Percentiles rank a stretch among this genome's conserved stretches.
phyloP scores from a whole-genome alignment of 2,329 filamentous ascomycete genomes.

The Penicillium thymicola region DNA sequence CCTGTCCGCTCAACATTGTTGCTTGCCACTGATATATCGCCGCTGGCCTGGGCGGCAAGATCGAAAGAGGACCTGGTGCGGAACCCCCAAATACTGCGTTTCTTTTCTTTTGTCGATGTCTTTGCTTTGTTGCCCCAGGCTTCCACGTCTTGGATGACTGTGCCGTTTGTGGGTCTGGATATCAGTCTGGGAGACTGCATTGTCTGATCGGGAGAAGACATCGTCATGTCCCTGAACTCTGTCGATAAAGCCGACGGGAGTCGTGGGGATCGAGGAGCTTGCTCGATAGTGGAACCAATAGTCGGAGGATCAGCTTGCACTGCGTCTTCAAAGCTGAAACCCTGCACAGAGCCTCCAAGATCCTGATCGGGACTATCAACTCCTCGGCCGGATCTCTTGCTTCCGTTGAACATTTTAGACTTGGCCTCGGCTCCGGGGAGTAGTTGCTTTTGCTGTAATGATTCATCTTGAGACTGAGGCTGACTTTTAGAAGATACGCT shows the following conservation, averaged over 20 bases:
- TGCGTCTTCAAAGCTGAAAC: slow-evolving; percentile 56
- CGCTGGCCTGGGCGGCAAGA: slow-evolving; percentile 43
- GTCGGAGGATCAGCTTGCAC: slow-evolving; percentile 57
- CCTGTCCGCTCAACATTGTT: slow-evolving; percentile 50
- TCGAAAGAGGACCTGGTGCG: slow-evolving; percentile 68
- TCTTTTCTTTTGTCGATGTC: slow-evolving; percentile 73
- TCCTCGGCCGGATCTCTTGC: slow-evolving; percentile 31
- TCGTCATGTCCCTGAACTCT: slow-evolving; percentile 28
- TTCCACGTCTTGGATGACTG: slow-evolving; percentile 77
- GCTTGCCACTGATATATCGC: slow-evolving; percentile 44
- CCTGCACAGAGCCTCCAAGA: slow-evolving; percentile 39
- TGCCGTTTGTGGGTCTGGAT: slow-evolving; percentile 79
- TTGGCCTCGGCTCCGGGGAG: slow-evolving; percentile 20
- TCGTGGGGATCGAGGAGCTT: slow-evolving; percentile 34
- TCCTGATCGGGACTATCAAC: slow-evolving; percentile 41
- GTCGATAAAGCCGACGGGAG: slow-evolving; percentile 28
- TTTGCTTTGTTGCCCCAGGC: slow-evolving; percentile 75
- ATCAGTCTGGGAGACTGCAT: slow-evolving; percentile 56
- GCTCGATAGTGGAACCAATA: slow-evolving; percentile 43
- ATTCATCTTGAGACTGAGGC: slow-evolving; percentile 16
- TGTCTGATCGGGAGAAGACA: slow-evolving; percentile 28
- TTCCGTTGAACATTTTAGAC: slow-evolving; percentile 24
- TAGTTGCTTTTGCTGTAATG: slow-evolving; percentile 17
- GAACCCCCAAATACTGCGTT: slow-evolving; percentile 66
- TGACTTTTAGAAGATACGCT: slow-evolving; percentile 20